Evolutionary conservation across 116 monocot species (phyloP).

Genomic region (Zostera marina): DNA sequence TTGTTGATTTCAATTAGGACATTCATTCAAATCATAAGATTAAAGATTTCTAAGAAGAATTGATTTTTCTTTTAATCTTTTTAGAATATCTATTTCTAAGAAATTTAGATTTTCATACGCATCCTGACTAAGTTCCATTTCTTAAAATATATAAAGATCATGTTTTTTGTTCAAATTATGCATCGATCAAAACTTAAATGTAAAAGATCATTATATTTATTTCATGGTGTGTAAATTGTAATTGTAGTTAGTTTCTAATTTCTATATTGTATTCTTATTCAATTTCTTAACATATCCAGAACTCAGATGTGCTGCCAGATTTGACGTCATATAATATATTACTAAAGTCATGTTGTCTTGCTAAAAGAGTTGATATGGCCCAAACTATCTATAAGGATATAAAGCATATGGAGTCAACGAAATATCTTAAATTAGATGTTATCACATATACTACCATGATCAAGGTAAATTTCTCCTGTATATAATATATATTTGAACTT

Average conservation of each 20-base stretch:
- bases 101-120: too few species aligned
- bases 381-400: slow-evolving; percentile 55
- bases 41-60: too few species aligned
- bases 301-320: slow-evolving; percentile 48
- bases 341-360: slow-evolving; percentile 64
- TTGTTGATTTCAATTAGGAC: too few species aligned
- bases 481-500: not conserved
- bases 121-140: too few species aligned
- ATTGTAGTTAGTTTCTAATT: not conserved
- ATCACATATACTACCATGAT: slow-evolving; percentile 87
- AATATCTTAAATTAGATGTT: slow-evolving; percentile 46
- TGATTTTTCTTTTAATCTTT: too few species aligned
- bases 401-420: slow-evolving; percentile 28
- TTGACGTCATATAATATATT: slow-evolving; percentile 77
- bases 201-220: not conserved
- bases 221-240: not conserved
- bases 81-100: too few species aligned
- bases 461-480: slow-evolving; percentile 32
- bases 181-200: not conserved
- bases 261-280: slow-evolving; percentile 1
- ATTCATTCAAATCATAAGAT: too few species aligned
- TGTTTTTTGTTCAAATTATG: too few species aligned
- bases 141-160: too few species aligned
- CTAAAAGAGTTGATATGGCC: slow-evolving; percentile 76
- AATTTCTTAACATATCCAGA: slow-evolving; percentile 17